Conservation (phyloP, 2,329 filamentous ascomycete species). For the Epichloe uncinata region DNA sequence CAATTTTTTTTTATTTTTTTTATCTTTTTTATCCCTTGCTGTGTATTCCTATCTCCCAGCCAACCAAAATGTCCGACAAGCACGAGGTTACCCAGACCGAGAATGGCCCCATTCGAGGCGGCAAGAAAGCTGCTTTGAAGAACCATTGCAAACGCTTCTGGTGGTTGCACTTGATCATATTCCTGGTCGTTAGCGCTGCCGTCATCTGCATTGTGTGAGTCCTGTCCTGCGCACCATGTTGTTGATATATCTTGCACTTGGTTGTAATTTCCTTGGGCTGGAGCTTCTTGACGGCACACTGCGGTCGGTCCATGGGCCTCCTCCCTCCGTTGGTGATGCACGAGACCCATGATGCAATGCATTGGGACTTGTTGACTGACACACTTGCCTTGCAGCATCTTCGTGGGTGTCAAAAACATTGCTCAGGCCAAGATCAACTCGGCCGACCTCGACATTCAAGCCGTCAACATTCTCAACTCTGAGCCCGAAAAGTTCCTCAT, state of each 20-base stretch:
- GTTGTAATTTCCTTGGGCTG: not conserved
- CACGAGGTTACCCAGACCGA: conserved; percentile 23
- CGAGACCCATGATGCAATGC: not conserved
- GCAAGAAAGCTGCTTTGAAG: conserved; percentile 26
- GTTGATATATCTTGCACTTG: not conserved
- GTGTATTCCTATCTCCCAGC: not conserved
- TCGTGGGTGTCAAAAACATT: conserved; percentile 42
- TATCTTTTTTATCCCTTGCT: not conserved
- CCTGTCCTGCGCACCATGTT: conserved; percentile 8
- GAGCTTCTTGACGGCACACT: not conserved
- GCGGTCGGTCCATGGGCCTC: too few species aligned
- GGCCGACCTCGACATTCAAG: conserved; percentile 37
- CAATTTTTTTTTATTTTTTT: not conserved
- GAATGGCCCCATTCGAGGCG: conserved; percentile 12
- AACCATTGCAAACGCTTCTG: conserved; percentile 43
- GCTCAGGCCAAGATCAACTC: conserved; percentile 42
- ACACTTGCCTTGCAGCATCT: conserved; percentile 30
- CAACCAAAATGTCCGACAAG: conserved; percentile 26
- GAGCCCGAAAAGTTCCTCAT: conserved; percentile 32
- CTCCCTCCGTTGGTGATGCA: not conserved
- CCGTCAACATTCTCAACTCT: conserved; percentile 35
- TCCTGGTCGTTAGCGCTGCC: conserved; percentile 37
- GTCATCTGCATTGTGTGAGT: conserved; percentile 47
- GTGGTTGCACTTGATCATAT: conserved; percentile 44
- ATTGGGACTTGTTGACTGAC: not conserved